Evolutionary conservation across 176 grass and related monocot genomes (phyloP).

Genomic region (Rhynchospora breviuscula): DNA sequence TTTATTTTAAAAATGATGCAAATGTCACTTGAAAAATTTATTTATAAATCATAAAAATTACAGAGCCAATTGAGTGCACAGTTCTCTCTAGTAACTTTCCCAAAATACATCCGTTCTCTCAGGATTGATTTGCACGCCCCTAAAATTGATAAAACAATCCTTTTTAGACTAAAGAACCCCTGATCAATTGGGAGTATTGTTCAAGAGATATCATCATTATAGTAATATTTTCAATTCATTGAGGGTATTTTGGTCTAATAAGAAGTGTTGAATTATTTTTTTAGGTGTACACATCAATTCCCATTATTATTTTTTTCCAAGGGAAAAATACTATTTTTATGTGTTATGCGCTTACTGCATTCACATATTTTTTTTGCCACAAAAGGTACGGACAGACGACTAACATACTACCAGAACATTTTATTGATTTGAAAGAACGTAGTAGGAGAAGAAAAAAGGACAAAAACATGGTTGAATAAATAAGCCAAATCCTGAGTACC

Average conservation of each 20-base stretch:
- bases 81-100: background rate
- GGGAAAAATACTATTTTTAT: background rate
- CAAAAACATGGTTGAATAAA: slow-evolving; percentile 3
- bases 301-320: background rate
- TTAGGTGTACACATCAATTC: background rate
- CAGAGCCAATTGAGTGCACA: background rate
- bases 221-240: too few relatives aligned
- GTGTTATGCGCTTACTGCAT: background rate
- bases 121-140: too few relatives aligned
- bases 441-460: background rate
- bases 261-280: too few relatives aligned
- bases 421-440: background rate
- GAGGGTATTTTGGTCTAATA: too few relatives aligned
- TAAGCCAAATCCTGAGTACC: background rate
- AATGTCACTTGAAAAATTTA: background rate
- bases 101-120: background rate
- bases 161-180: too few relatives aligned
- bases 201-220: too few relatives aligned
- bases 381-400: background rate
- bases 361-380: background rate
- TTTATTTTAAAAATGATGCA: background rate
- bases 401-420: background rate
- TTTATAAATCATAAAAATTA: background rate
- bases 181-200: too few relatives aligned
- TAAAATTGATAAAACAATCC: too few relatives aligned